Evolutionary conservation across 805 yeast species (phyloP).

Genomic region (Ogataea populi-albae): DNA sequence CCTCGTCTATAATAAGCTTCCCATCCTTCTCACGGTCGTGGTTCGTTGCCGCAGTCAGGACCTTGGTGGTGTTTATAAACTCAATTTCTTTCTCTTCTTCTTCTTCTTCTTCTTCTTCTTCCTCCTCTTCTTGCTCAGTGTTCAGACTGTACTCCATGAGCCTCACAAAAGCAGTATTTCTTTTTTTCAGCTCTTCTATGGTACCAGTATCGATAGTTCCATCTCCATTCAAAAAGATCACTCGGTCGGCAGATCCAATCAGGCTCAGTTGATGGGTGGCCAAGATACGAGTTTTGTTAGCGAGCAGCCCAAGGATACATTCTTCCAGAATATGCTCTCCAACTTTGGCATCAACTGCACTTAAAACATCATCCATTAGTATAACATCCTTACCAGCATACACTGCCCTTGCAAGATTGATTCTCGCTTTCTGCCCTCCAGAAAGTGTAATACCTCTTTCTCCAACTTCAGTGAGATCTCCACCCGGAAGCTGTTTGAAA

Average conservation of each 20-base stretch:
- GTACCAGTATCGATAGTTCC: slow-evolving; percentile 61
- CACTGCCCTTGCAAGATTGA: slow-evolving; percentile 73
- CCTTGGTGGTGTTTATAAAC: slow-evolving; percentile 16
- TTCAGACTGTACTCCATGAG: slow-evolving; percentile 42
- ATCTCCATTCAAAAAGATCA: slow-evolving; percentile 64
- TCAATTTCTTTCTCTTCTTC: slow-evolving; percentile 18
- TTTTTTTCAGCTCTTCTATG: slow-evolving; percentile 45
- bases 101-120: slow-evolving; percentile 29
- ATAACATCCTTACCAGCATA: slow-evolving; percentile 66
- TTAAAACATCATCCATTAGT: slow-evolving; percentile 69
- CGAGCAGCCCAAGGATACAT: slow-evolving; percentile 59
- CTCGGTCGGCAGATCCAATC: slow-evolving; percentile 62
- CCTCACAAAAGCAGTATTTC: slow-evolving; percentile 46
- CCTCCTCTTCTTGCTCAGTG: slow-evolving; percentile 7
- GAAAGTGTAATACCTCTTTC: slow-evolving; percentile 82
- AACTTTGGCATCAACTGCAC: slow-evolving; percentile 82
- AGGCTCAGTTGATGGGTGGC: slow-evolving; percentile 83
- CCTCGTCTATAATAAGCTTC: slow-evolving; percentile 30
- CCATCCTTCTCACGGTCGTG: slow-evolving; percentile 30
- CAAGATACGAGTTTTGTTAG: slow-evolving; percentile 59
- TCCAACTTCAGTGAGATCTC: slow-evolving; percentile 78
- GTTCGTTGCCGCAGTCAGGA: slow-evolving; percentile 42
- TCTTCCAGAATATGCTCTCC: slow-evolving; percentile 74
- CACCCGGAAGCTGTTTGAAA: slow-evolving; percentile 64
- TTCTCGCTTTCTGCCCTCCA: slow-evolving; percentile 89